Base-by-base conservation (phyloP, 2,329 filamentous ascomycete species). In the Thelonectria rubi region DNA sequence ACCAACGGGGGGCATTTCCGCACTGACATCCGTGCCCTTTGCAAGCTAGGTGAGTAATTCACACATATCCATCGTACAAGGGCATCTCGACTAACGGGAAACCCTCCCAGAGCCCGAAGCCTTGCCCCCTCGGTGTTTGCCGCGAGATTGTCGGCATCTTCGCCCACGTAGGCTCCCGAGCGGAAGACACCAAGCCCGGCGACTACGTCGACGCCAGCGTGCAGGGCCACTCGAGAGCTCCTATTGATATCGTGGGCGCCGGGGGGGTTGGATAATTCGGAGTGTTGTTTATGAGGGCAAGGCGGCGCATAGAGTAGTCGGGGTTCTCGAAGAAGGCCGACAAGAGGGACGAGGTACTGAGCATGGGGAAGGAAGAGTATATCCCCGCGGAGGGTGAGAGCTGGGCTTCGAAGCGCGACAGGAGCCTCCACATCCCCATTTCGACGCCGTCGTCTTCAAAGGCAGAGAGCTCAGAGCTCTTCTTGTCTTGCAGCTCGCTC, bases 1-100 rank as follows among this genome's bases (percentile, higher is more conserved):
- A 83, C 84, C 2, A 86, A 89, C 77, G 89, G 86, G 71, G 87
- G 87, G 62, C 82, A 90, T 69, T 90, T 87, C 73, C 87, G 85
- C 49, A 83, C 82, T 0, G 87, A 89, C 68, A 43, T 88, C 46
- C 86, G 89, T 76, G 82, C 78, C 6, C 77, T 89, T 12, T 79
- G 82, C 39, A 85, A 82, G 82, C 55, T 85, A 82, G 83, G 75
- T 68, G 50, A 69, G 74, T 51, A 34, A 32, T 10, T n/a, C 26
- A 10, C 20, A 5, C 17, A 5, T 15, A 4, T n/a, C 3, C 11
- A 4, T 20, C 3, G 17, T 9, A 20, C n/a, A 12, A 17, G 3
- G 7, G 15, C 18, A 10, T 24, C 8, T 26, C n/a, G 12, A 21
- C 39, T 17, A 39, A 26, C 34, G 50, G 5, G 15, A 47, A 6